phyloP scores from a whole-genome alignment of 2,329 filamentous ascomycete genomes.

The Venturiaceae sp. region DNA sequence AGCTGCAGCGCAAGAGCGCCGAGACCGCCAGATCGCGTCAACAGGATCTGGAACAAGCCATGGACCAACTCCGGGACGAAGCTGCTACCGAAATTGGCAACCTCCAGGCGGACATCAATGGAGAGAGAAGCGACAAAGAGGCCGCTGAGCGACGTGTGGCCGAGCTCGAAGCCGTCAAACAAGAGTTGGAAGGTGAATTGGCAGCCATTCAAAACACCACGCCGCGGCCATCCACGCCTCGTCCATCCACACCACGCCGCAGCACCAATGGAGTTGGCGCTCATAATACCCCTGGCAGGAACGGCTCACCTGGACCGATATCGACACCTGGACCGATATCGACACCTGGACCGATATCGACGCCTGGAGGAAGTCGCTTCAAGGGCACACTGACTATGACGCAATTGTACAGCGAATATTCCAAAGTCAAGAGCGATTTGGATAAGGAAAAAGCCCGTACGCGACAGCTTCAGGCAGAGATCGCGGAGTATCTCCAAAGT shows the following conservation, averaged over 20 bases:
- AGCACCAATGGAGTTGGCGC: constrained; percentile 17
- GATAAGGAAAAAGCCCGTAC: constrained; percentile 63
- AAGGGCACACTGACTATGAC: constrained; percentile 49
- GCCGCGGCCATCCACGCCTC: constrained; percentile 41
- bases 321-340: no score
- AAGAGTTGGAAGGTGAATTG: constrained; percentile 48
- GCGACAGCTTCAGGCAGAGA: no score
- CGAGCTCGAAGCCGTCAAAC: constrained; percentile 55
- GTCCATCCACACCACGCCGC: constrained; percentile 40
- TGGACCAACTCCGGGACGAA: constrained; percentile 58
- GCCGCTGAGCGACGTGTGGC: constrained; percentile 52
- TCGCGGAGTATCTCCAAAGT: no score
- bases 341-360: constrained; percentile 40
- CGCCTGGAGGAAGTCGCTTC: constrained; percentile 37
- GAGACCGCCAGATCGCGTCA: constrained; percentile 62
- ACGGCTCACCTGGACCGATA: constrained; percentile 40
- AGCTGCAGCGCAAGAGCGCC: constrained; percentile 69
- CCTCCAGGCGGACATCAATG: constrained; percentile 39
- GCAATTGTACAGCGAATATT: constrained; percentile 54
- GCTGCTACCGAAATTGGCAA: constrained; percentile 47
- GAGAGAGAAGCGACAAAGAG: constrained; percentile 48
- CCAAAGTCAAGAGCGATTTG: constrained; percentile 58
- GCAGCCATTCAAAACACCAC: constrained; percentile 28
- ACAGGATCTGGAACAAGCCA: constrained; percentile 54
- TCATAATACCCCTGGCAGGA: constrained; percentile 36